Base-by-base conservation (phyloP, 371 early-diverging fungal genomes). In the Mucor circinelloides region DNA sequence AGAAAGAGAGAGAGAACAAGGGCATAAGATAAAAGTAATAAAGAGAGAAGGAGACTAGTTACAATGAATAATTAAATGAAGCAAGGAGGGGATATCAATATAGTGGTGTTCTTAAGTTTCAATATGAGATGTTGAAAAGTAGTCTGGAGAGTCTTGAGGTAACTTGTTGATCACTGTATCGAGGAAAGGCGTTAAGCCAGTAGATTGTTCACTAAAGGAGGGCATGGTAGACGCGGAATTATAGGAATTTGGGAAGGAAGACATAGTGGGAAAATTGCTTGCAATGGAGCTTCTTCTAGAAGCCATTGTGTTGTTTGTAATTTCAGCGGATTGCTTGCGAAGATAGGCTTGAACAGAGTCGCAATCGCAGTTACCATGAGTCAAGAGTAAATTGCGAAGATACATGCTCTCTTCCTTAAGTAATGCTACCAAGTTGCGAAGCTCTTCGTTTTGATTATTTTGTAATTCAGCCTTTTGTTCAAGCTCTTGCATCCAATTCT, bases 401-500 rank as follows among this genome's bases (percentile, higher is more conserved):
- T 80, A 72, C 76, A 89, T 73, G 63, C 90, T 85, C 68, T 91
- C 89, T 69, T 92, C 92, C 66, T 87, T 85, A 13, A 92, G 76
- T 72, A 80, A 79, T 19, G 77, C 73, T 2, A 89, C 86, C 3
- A 81, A 34, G 19, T 63, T 63, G 27, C 80, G 79, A 46, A 93
- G 80, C 50, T 85, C 76, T 30, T 83, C 76, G 73, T 93, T 92
- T 54, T 84, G 83, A 44, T 64, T 69, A 3, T 77, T 70, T 10
- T 83, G 77, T 19, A 85, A 80, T 42, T 85, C 84, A 3, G 88
- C 84, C 15, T 77, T 78, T 23, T 72, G 73, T 71, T 91, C 88
- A n/a, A 93, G 86, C 30, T 90, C 87, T 71, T 85, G 78, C 72
- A 90, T 76, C 88, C 89, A 90, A 63, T 78, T 70, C 76, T 93